Evolutionary conservation across 1,139 yeast genomes (phyloP).

Genomic region (Blastobotrys proliferans): DNA sequence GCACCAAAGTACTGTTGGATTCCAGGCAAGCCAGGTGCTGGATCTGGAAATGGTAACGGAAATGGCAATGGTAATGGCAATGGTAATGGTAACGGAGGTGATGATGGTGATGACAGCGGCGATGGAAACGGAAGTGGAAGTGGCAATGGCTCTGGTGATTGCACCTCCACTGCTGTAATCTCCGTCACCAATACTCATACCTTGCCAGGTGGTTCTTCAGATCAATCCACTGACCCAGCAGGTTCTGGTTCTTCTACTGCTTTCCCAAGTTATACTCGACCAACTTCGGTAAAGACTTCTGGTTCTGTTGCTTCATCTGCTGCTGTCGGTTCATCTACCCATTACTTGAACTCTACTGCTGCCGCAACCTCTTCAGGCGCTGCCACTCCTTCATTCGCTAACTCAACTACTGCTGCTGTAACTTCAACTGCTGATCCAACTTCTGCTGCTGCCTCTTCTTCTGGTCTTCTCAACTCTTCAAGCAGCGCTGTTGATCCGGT

Average conservation of each 20-base stretch:
- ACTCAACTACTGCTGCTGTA: background rate
- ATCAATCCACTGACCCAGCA: background rate
- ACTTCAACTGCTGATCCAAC: background rate
- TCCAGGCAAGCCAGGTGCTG: background rate
- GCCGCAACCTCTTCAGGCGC: background rate
- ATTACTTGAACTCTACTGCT: background rate
- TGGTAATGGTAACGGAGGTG: background rate
- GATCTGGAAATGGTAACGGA: conserved; percentile 1
- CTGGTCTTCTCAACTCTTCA: background rate
- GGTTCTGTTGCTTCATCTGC: background rate
- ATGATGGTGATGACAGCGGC: background rate
- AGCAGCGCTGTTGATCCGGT: background rate
- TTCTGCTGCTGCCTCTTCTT: background rate
- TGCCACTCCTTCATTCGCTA: background rate
- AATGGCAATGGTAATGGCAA: background rate
- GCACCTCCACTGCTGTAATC: background rate
- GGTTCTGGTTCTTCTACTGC: background rate
- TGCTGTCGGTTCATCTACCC: background rate
- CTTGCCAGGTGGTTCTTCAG: background rate
- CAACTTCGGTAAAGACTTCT: conserved; percentile 1
- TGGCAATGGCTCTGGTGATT: conserved; percentile 1
- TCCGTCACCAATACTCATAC: conserved; percentile 1
- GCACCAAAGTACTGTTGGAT: conserved; percentile 8
- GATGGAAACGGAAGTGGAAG: conserved; percentile 2
- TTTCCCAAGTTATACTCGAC: background rate